A percentile compares a stretch with the other conserved stretches of the same genome.
Evolutionary conservation across 345 rosid genomes (phyloP).

Genomic region (Eucalyptus regnans): DNA sequence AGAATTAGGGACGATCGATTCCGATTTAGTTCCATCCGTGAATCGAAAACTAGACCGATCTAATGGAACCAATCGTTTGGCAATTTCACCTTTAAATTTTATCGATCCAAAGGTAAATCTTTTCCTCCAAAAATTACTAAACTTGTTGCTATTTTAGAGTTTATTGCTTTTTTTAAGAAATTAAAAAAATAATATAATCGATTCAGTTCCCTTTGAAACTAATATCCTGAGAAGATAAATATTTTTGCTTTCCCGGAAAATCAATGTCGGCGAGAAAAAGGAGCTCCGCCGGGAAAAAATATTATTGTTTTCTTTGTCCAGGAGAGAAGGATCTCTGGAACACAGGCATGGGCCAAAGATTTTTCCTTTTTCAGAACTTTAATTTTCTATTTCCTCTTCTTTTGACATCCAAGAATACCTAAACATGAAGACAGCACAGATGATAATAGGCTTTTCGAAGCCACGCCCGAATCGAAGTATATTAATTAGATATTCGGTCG

Average conservation of each 20-base stretch:
- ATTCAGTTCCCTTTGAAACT: accelerated
- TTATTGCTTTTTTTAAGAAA: accelerated
- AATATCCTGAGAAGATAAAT: background rate
- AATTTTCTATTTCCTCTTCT: background rate
- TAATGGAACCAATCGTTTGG: too few relatives aligned
- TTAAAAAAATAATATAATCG: accelerated
- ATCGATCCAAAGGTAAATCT: accelerated
- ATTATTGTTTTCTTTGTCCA: background rate
- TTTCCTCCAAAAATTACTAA: accelerated
- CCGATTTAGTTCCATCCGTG: accelerated
- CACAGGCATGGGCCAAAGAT: background rate
- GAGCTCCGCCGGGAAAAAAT: background rate
- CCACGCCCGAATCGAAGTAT: background rate
- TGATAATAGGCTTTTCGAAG: background rate
- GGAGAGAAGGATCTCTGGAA: background rate
- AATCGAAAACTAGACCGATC: accelerated
- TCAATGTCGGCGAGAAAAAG: background rate
- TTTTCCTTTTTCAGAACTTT: background rate
- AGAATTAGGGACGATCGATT: too few relatives aligned
- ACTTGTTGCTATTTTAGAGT: accelerated
- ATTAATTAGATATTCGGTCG: background rate
- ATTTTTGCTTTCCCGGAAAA: background rate
- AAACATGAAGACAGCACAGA: background rate
- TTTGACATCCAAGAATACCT: background rate
- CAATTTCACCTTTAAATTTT: too few relatives aligned